phyloP scores from a whole-genome alignment of 768 basidiomycete genomes.

The Auricularia cornea region DNA sequence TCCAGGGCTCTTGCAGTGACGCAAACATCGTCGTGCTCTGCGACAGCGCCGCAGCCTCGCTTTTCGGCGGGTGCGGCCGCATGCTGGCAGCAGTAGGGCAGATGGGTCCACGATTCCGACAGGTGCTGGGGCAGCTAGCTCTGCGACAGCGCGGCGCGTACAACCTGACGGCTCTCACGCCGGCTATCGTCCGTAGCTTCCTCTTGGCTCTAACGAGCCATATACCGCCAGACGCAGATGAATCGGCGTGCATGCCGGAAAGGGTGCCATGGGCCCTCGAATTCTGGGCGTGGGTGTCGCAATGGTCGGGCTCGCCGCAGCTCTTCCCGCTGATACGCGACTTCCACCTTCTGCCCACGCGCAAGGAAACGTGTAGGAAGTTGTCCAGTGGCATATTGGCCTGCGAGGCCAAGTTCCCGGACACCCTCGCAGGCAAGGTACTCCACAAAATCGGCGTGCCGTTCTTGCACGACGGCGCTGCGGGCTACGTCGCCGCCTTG shows the following conservation, averaged over 20 bases:
- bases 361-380: conserved; percentile 13
- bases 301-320: conserved; percentile 14
- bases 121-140: conserved; percentile 17
- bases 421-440: conserved; percentile 13
- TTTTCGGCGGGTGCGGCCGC: background rate
- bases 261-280: conserved; percentile 27
- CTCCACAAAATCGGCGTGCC: conserved; percentile 34
- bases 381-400: conserved; percentile 13
- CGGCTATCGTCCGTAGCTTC: conserved; percentile 16
- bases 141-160: background rate
- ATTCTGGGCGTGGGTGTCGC: conserved; percentile 38
- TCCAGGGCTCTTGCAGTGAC: background rate
- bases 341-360: conserved; percentile 28
- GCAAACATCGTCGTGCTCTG: background rate
- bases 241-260: conserved; percentile 7
- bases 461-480: conserved; percentile 23
- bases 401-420: conserved; percentile 13
- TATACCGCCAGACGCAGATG: conserved; percentile 15
- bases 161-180: conserved; percentile 20
- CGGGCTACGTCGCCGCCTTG: conserved; percentile 32
- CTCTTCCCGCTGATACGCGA: conserved; percentile 18
- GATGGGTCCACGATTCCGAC: conserved; percentile 24
- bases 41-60: background rate
- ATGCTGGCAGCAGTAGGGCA: conserved; percentile 18
- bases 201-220: conserved; percentile 24